phyloP scores from a whole-genome alignment of 176 grass and related monocot species.

The Oryza coarctata region DNA sequence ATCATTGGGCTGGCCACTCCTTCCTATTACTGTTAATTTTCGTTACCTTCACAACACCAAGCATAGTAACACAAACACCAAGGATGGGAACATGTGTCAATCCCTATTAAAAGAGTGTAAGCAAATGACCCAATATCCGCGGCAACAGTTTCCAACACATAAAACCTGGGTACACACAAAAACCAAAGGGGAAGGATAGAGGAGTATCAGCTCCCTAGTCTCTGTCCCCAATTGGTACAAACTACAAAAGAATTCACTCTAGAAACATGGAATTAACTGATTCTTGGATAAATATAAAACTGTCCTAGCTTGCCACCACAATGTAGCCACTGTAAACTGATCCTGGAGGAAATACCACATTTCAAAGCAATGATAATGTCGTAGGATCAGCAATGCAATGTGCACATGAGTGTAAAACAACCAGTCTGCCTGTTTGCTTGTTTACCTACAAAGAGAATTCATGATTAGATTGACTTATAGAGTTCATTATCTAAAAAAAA shows the following conservation, averaged over 20 bases:
- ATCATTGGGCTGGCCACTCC: background rate
- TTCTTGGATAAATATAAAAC: background rate
- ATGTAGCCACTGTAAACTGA: background rate
- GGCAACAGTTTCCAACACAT: background rate
- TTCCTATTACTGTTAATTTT: background rate
- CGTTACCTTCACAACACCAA: background rate
- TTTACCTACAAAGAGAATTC: constrained; percentile 16
- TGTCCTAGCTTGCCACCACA: background rate
- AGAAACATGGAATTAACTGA: background rate
- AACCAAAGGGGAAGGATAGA: background rate
- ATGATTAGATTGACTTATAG: background rate
- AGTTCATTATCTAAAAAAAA: no score
- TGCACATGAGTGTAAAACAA: constrained; percentile 2
- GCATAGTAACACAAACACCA: background rate
- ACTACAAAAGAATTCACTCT: background rate
- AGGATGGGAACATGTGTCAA: background rate
- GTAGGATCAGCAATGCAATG: background rate
- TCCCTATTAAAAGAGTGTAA: background rate
- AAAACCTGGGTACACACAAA: background rate
- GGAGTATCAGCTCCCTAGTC: background rate
- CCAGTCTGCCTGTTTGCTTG: background rate
- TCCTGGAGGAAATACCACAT: background rate
- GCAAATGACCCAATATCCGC: background rate
- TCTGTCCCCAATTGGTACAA: background rate
- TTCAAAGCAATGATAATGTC: background rate